Conservation (phyloP, 257 asterid species). For the Mitragyna speciosa region DNA sequence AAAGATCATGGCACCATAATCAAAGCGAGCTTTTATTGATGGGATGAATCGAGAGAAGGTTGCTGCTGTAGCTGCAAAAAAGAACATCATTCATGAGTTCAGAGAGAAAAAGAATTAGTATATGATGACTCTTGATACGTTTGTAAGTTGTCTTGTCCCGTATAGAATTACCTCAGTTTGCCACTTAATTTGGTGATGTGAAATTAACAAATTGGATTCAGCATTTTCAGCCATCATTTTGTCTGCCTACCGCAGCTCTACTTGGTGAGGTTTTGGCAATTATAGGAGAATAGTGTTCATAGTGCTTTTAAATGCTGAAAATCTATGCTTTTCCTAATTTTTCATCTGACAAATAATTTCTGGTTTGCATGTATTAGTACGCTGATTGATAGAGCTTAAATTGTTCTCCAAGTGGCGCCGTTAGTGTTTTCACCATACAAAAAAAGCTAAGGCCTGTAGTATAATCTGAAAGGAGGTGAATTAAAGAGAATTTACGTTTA, state of each 20-base stretch:
- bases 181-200: too few species aligned
- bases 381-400: background rate
- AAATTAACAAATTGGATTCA: too few species aligned
- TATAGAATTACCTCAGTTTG: too few species aligned
- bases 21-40: conserved; percentile 65
- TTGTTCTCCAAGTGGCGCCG: background rate
- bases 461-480: background rate
- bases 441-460: too few species aligned
- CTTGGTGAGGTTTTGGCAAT: background rate
- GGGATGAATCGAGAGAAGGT: conserved; percentile 88
- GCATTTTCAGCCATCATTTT: too few species aligned
- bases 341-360: too few species aligned
- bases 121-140: too few species aligned
- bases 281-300: too few species aligned
- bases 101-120: too few species aligned
- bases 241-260: background rate
- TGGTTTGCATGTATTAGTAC: background rate
- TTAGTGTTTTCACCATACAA: background rate
- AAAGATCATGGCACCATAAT: conserved; percentile 78
- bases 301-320: too few species aligned
- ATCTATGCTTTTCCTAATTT: too few species aligned
- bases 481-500: background rate
- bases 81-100: background rate
- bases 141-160: too few species aligned
- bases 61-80: conserved; percentile 68